phyloP scores from a whole-genome alignment of 495 filamentous ascomycete genomes.

The Xylaria palmicola region DNA sequence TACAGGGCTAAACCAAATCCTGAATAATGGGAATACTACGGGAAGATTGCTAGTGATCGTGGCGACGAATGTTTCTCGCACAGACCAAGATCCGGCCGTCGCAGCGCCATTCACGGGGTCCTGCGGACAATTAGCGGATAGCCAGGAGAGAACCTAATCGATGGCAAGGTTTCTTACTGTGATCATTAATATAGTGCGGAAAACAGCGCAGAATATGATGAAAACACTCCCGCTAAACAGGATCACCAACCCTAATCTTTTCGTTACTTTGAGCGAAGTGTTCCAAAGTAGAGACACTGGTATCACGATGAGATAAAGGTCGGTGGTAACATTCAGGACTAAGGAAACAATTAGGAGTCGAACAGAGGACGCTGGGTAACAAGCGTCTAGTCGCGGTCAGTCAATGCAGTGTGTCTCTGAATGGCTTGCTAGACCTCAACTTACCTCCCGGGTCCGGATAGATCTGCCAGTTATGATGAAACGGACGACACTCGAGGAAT shows the following conservation, averaged over 20 bases:
- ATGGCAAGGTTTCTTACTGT: conserved; percentile 32
- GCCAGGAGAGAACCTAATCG: not conserved
- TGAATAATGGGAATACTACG: conserved; percentile 53
- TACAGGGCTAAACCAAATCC: conserved; percentile 37
- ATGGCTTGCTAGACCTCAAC: too few species aligned
- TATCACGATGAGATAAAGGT: conserved; percentile 53
- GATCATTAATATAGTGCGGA: conserved; percentile 49
- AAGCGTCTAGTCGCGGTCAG: too few species aligned
- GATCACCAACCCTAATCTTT: conserved; percentile 47
- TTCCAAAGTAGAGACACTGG: conserved; percentile 57
- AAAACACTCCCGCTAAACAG: conserved; percentile 51
- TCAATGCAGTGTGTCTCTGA: too few species aligned
- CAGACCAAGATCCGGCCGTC: conserved; percentile 49
- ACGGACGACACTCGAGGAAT: conserved; percentile 52
- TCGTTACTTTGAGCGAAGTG: conserved; percentile 35
- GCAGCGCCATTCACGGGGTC: conserved; percentile 48
- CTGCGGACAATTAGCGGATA: conserved; percentile 20
- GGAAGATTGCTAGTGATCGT: conserved; percentile 54
- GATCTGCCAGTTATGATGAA: conserved; percentile 56
- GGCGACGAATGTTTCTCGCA: conserved; percentile 53
- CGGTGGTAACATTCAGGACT: conserved; percentile 48
- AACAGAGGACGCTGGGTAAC: conserved; percentile 47
- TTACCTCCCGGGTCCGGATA: conserved; percentile 54
- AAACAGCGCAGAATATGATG: conserved; percentile 49
- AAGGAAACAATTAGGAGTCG: conserved; percentile 41